Percentiles rank a stretch among this genome's conserved stretches.
phyloP scores from a whole-genome alignment of 140 eudicot species.

The Bidens hawaiensis region DNA sequence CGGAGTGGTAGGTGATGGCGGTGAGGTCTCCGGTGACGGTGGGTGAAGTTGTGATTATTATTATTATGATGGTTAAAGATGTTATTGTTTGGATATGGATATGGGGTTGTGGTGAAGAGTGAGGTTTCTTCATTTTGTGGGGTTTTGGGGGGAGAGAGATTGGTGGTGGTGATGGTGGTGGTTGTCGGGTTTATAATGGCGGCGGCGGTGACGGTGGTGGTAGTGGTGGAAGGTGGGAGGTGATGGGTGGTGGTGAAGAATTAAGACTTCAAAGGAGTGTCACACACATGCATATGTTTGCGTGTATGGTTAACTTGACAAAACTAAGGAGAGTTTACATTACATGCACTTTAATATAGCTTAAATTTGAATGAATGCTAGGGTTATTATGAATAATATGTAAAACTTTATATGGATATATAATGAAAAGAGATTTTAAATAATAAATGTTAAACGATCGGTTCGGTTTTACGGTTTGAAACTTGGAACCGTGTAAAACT shows the following conservation, averaged over 20 bases:
- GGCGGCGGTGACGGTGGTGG: no score
- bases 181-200: not conserved
- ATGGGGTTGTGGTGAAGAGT: constrained; percentile 22
- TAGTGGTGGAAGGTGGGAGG: not conserved
- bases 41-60: constrained; percentile 14
- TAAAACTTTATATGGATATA: no score
- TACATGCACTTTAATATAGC: no score
- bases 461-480: no score
- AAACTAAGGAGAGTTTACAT: not conserved
- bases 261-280: constrained; percentile 13
- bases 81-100: constrained; percentile 4
- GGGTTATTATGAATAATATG: no score
- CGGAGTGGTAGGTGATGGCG: constrained; percentile 27
- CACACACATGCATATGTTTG: constrained; percentile 12
- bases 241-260: no score
- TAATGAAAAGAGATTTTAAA: no score
- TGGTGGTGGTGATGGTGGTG: constrained; percentile 16
- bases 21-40: constrained; percentile 20
- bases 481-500: no score
- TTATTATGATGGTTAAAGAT: constrained; percentile 6
- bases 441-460: no score
- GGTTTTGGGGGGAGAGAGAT: not conserved
- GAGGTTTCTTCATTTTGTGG: constrained; percentile 27
- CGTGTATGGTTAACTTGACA: constrained; percentile 10
- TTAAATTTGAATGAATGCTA: no score